These are phyloP conservation scores for Metrosideros polymorpha DNA, from an alignment of 441 rosid genomes.

Conservation along the genomic window DNA sequence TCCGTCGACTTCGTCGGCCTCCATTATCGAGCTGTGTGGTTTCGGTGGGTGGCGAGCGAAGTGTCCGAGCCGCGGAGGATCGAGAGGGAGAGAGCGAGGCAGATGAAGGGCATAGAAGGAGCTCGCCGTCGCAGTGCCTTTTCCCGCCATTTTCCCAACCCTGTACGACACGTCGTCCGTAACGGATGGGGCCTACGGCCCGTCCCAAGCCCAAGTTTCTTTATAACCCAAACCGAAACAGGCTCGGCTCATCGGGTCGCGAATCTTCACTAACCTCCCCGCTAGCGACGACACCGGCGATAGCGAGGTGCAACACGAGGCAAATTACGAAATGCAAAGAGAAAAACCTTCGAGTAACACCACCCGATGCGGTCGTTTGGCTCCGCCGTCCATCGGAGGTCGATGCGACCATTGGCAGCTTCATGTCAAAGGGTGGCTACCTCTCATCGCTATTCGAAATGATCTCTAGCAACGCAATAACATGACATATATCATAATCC, in stretches of 20 bases:
- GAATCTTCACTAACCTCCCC: neutral
- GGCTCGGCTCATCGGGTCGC: neutral
- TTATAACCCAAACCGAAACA: neutral
- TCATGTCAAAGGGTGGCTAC: neutral
- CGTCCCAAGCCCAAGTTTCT: neutral
- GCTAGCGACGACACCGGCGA: neutral
- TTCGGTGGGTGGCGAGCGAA: too few relatives aligned
- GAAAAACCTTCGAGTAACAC: neutral
- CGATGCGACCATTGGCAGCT: neutral
- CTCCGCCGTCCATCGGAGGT: neutral
- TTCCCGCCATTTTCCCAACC: neutral
- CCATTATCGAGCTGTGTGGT: constrained; percentile 21
- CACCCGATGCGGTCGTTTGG: neutral
- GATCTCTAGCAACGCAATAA: neutral
- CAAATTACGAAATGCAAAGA: neutral
- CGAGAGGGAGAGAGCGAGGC: neutral
- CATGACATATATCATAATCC: neutral
- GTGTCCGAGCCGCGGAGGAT: neutral
- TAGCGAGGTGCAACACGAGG: neutral
- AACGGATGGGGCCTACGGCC: neutral
- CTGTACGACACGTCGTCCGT: neutral
- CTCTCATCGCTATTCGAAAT: neutral
- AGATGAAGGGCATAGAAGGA: neutral
- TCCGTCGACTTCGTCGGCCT: constrained; percentile 29
- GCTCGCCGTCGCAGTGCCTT: neutral